These are phyloP conservation scores for Picochlorum sp. DNA, from an alignment of 139 green algal genomes.

Conservation along the genomic window DNA sequence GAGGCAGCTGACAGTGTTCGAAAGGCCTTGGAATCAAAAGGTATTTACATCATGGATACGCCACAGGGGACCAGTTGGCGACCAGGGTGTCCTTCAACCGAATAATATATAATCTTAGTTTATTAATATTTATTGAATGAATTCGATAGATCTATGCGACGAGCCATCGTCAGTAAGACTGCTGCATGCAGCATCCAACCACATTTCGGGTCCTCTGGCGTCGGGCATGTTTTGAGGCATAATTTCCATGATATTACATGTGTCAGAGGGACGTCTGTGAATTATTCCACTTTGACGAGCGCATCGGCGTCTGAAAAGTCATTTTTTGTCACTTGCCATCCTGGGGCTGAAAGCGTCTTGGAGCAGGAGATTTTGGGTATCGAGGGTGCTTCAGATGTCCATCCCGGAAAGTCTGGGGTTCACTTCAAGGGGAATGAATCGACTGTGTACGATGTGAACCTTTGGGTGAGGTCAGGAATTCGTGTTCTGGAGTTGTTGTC, in stretches of 20 bases:
- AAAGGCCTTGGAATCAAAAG: slow-evolving; percentile 40
- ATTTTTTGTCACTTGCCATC: slow-evolving; percentile 73
- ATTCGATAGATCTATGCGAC: no score
- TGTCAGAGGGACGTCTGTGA: no score
- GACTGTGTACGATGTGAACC: slow-evolving; percentile 53
- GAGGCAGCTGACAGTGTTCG: slow-evolving; percentile 50
- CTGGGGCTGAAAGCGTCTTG: slow-evolving; percentile 68
- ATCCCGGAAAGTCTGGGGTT: slow-evolving; percentile 39
- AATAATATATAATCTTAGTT: background rate
- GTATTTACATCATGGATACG: slow-evolving; percentile 71
- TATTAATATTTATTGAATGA: background rate
- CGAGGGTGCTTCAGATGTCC: slow-evolving; percentile 26
- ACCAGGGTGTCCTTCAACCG: slow-evolving; percentile 20
- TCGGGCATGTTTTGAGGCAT: no score
- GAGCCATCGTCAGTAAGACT: no score
- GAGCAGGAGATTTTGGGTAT: slow-evolving; percentile 53
- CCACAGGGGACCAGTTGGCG: slow-evolving; percentile 61
- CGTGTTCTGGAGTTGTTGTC: slow-evolving; percentile 58
- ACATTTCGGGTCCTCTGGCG: no score
- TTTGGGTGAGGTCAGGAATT: slow-evolving; percentile 63
- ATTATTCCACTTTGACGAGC: no score
- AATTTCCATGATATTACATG: no score
- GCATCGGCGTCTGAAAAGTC: background rate
- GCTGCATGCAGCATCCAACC: no score
- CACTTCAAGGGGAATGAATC: slow-evolving; percentile 33